A percentile compares a stretch with the other conserved stretches of the same genome.
phyloP scores from a whole-genome alignment of 2,329 filamentous ascomycete species.

The Cryphonectria parasitica region DNA sequence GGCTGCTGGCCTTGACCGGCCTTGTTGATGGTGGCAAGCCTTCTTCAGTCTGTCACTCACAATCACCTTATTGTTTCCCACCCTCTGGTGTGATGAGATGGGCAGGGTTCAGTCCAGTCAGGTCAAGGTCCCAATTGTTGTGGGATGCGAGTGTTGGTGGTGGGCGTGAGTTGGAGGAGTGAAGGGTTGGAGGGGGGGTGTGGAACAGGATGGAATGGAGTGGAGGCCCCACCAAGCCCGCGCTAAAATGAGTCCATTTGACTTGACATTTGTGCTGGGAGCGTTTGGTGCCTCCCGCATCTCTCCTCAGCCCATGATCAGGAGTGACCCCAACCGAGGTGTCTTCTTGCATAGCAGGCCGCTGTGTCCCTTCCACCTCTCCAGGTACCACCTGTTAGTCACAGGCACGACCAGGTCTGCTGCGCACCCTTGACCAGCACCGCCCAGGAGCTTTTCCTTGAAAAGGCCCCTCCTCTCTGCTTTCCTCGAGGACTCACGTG shows the following conservation, averaged over 20 bases:
- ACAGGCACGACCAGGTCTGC: constrained; percentile 5
- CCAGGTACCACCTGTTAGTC: constrained; percentile 12
- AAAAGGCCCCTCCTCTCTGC: constrained; percentile 18
- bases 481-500: constrained; percentile 19
- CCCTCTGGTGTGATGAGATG: constrained; percentile 5
- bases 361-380: not conserved
- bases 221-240: not conserved
- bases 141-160: constrained; percentile 1
- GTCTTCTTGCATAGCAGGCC: not conserved
- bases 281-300: not conserved
- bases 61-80: constrained; percentile 1
- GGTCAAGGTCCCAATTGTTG: not conserved
- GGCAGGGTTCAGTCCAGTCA: not conserved
- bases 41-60: not conserved
- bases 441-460: constrained; percentile 15
- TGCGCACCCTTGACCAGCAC: constrained; percentile 9
- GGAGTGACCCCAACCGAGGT: not conserved
- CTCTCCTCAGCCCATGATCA: not conserved
- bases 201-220: not conserved
- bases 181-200: not conserved
- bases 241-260: constrained; percentile 15
- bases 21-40: constrained; percentile 1
- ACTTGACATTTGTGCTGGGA: not conserved
- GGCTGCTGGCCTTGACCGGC: constrained; percentile 23
- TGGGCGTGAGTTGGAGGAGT: constrained; percentile 8